phyloP scores from a whole-genome alignment of 2,329 filamentous ascomycete genomes.

The Proliferodiscus dingleyae region DNA sequence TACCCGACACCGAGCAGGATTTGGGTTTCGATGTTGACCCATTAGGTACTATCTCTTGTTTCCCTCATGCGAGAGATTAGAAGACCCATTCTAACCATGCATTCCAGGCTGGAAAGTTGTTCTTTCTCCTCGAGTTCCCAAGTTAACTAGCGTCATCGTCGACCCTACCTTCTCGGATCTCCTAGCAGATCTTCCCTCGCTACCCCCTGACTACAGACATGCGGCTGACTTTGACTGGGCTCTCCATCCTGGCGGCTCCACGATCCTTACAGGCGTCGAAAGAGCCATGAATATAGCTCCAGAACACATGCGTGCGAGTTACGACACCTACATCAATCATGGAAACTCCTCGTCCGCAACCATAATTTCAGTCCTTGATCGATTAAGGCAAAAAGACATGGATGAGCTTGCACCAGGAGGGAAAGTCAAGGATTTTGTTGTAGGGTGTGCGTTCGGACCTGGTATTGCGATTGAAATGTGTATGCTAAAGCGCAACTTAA shows the following conservation, averaged over 20 bases:
- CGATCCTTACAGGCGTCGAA: slow-evolving; percentile 61
- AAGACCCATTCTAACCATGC: neutral
- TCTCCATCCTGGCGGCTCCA: slow-evolving; percentile 64
- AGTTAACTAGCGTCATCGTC: slow-evolving; percentile 48
- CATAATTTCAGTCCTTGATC: slow-evolving; percentile 62
- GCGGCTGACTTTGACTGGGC: slow-evolving; percentile 67
- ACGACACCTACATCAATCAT: slow-evolving; percentile 62
- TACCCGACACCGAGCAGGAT: slow-evolving; percentile 57
- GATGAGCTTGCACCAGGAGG: slow-evolving; percentile 49
- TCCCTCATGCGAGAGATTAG: too few species aligned
- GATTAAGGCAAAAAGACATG: slow-evolving; percentile 56
- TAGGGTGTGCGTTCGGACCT: slow-evolving; percentile 66
- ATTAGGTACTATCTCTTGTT: slow-evolving; percentile 38
- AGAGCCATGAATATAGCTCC: slow-evolving; percentile 50
- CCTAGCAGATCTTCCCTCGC: slow-evolving; percentile 40
- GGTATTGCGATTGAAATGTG: slow-evolving; percentile 66
- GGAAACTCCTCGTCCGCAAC: slow-evolving; percentile 68
- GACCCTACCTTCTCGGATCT: slow-evolving; percentile 51
- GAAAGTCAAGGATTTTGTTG: slow-evolving; percentile 51
- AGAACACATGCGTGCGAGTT: slow-evolving; percentile 65
- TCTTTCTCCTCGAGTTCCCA: slow-evolving; percentile 56
- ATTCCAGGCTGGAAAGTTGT: slow-evolving; percentile 60
- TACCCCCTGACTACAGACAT: slow-evolving; percentile 41
- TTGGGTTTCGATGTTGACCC: slow-evolving; percentile 63
- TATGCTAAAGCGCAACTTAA: slow-evolving; percentile 46